Conservation (phyloP, 352 stramenopile species). For the Phytophthora cactorum region DNA sequence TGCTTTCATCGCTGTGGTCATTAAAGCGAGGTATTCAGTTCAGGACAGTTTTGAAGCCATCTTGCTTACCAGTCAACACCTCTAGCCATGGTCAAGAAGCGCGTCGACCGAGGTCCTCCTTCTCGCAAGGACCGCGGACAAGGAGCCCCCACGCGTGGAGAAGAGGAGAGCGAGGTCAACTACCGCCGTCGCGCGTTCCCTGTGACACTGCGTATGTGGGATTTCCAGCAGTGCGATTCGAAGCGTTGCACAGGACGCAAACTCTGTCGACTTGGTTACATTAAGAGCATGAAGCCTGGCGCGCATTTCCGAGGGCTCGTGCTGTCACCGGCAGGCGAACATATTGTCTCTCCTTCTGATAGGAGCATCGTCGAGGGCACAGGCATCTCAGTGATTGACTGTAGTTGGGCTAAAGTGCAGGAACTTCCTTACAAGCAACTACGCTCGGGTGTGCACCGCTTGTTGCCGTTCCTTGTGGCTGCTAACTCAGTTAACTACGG, state of each 20-base stretch:
- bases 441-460: constrained; percentile 92
- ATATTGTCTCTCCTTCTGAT: constrained; percentile 92
- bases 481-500: constrained; percentile 99
- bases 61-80: no score
- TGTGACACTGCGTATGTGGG: constrained; percentile 93
- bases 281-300: constrained; percentile 93
- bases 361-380: constrained; percentile 69
- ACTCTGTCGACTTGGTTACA: constrained; percentile 91
- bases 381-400: constrained; percentile 97
- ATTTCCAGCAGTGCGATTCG: constrained; percentile 96
- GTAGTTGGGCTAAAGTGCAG: constrained; percentile 96
- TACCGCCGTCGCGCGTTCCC: constrained; percentile 79
- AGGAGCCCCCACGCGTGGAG: constrained; percentile 32
- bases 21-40: not conserved
- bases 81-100: constrained; percentile 38
- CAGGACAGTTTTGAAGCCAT: no score
- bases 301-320: constrained; percentile 95
- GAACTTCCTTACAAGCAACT: constrained; percentile 97
- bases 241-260: constrained; percentile 95
- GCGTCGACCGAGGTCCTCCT: constrained; percentile 24
- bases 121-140: constrained; percentile 23
- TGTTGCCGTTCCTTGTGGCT: constrained; percentile 98
- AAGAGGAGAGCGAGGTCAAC: constrained; percentile 70
- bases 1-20: not conserved
- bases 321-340: constrained; percentile 91